These are phyloP conservation scores for Betula pendula DNA, from an alignment of 306 rosid species.

Conservation along the genomic window DNA sequence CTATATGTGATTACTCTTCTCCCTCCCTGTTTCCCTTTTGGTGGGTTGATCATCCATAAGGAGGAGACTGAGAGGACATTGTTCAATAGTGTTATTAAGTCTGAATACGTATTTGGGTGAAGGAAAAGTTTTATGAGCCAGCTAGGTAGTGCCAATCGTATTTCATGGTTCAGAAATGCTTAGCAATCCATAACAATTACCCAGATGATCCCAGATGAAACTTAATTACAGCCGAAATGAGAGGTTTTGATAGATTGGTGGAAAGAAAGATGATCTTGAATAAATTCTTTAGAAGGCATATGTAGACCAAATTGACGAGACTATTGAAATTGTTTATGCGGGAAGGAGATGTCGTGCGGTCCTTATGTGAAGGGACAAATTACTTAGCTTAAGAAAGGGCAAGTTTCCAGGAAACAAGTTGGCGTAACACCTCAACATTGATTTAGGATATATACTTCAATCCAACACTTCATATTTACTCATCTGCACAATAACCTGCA, in stretches of 20 bases:
- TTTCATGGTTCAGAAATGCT: neutral
- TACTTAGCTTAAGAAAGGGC: neutral
- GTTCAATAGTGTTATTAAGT: neutral
- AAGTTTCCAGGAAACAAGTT: neutral
- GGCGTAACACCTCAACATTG: neutral
- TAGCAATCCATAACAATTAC: neutral
- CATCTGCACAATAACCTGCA: neutral
- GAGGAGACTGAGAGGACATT: neutral
- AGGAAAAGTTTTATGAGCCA: neutral
- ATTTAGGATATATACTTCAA: neutral
- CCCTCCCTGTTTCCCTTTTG: too few relatives aligned
- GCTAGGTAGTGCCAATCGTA: neutral
- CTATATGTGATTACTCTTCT: too few relatives aligned
- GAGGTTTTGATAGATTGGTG: neutral
- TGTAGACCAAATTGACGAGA: neutral
- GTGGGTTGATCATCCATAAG: neutral
- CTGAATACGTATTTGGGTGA: neutral
- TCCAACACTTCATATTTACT: neutral
- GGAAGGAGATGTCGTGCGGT: neutral
- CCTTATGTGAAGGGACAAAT: neutral
- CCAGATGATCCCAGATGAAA: neutral
- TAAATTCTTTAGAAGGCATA: neutral
- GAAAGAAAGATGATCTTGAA: neutral
- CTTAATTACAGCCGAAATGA: neutral
- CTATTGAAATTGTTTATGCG: neutral